Evolutionary conservation across 2,329 filamentous ascomycete species (phyloP), one percentile per base, ranked within the genome.

Genomic region (Penicillium capsulatum): DNA sequence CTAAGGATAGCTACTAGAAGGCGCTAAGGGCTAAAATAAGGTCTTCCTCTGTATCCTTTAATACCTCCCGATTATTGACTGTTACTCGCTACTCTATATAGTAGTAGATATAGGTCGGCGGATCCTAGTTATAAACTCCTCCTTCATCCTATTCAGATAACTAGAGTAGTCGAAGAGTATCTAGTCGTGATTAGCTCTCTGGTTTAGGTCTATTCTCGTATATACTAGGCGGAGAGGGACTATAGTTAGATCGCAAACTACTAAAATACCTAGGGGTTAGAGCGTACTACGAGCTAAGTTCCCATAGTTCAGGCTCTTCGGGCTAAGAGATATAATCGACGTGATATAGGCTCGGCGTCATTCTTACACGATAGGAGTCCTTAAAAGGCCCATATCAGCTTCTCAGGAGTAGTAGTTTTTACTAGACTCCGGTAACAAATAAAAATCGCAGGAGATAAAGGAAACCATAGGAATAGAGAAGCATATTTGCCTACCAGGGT

Each of bases 1-100:
- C 36, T 17, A 47, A 28, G 22, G 42, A 36, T 13, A 34, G 26
- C 31, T 39, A 22, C 42, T 29, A 50, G 34, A 36, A 51, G 34
- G 33, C 36, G 17, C 38, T 43, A 17, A 34, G 42, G 24, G 43
- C 42, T 27, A 49, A 27, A 31, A 46, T 36, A 4, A 50, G 35
- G 34, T 50, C 40, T 36, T 40, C 42, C 28, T 50, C 48, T 11
- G 37, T 50, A 31, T 45, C 42, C 31, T 44, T 50, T 34, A 27
- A 20, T 32, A 42, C 34, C 7, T 20, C 30, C 31, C 34, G 24
- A 13, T 42, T 48, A 27, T 52, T 52, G 22, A 47, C 5, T 7
- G 15, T 48, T 11, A 45, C 59, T 38, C 31, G 61, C 60, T 38
- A 67, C 14, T 24, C 63, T 63, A n/a, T 38, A 4, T 11, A 17